phyloP scores from a whole-genome alignment of 768 basidiomycete genomes.

The Pisolithus microcarpus region DNA sequence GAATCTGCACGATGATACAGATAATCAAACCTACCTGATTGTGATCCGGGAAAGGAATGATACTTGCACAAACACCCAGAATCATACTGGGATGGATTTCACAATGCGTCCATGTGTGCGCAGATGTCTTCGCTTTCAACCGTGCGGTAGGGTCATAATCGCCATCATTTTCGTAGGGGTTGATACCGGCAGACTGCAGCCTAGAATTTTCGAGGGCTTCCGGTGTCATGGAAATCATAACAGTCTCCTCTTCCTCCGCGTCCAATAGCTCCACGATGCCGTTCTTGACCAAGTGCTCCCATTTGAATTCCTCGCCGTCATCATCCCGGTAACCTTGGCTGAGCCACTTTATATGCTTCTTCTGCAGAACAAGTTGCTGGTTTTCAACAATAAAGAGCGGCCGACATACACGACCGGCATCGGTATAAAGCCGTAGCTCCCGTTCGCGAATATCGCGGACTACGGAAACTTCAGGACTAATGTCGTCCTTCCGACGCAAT shows the following conservation, averaged over 20 bases:
- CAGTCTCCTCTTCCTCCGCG: conserved; percentile 98
- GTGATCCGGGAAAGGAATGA: conserved; percentile 99
- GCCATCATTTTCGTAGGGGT: conserved; percentile 51
- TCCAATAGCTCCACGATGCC: conserved; percentile 93
- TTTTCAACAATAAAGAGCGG: conserved; percentile 96
- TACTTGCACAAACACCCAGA: conserved; percentile 94
- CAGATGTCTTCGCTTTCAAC: conserved; percentile 74
- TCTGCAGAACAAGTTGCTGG: conserved; percentile 75
- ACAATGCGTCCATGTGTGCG: conserved; percentile 96
- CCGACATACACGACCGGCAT: conserved; percentile 94
- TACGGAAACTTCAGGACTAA: conserved; percentile 92
- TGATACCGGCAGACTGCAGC: conserved; percentile 51
- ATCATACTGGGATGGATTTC: conserved; percentile 99
- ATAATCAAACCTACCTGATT: conserved; percentile 66
- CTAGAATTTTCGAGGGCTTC: conserved; percentile 89
- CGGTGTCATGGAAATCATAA: conserved; percentile 99
- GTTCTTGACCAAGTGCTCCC: conserved; percentile 77
- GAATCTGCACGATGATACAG: not conserved
- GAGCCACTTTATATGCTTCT: conserved; percentile 76
- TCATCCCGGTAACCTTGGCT: conserved; percentile 51
- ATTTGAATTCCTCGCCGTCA: conserved; percentile 60
- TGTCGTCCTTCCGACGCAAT: conserved; percentile 88
- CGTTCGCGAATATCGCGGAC: conserved; percentile 96
- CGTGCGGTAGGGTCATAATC: conserved; percentile 85
- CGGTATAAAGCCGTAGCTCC: conserved; percentile 91